Percentiles rank a stretch among this genome's conserved stretches.
phyloP scores from a whole-genome alignment of 2,329 filamentous ascomycete genomes.

The Hymenoscyphus fructigenus region DNA sequence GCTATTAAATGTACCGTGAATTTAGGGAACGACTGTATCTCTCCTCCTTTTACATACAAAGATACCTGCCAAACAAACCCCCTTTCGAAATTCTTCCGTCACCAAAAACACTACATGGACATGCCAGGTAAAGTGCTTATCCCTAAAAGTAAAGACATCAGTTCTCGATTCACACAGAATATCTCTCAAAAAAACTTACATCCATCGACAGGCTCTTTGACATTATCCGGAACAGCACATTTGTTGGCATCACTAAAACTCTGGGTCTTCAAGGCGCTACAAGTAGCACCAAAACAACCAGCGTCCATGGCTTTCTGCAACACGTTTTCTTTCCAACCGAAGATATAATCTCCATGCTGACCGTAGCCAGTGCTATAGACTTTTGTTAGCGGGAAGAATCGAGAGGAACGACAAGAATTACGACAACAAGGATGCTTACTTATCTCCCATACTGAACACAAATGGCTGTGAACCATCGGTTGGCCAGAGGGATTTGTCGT shows the following conservation, averaged over 20 bases:
- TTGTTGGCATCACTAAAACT: conserved; percentile 45
- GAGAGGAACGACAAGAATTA: neutral
- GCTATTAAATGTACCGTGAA: too few species aligned
- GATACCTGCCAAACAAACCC: too few species aligned
- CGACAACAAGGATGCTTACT: conserved; percentile 13
- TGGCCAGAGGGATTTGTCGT: conserved; percentile 45
- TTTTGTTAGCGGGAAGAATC: neutral
- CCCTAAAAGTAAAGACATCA: neutral
- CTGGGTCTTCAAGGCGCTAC: conserved; percentile 45
- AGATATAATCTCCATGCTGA: conserved; percentile 52
- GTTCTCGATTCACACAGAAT: neutral
- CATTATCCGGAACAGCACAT: conserved; percentile 47
- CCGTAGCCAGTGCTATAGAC: conserved; percentile 42
- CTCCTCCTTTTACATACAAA: neutral
- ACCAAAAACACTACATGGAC: neutral
- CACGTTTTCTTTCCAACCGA: conserved; percentile 49
- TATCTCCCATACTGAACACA: conserved; percentile 44
- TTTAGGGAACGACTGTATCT: too few species aligned
- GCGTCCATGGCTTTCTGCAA: conserved; percentile 51
- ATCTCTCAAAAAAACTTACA: conserved; percentile 40
- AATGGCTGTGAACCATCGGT: conserved; percentile 45
- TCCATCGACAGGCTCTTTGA: conserved; percentile 49
- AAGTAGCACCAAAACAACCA: conserved; percentile 46
- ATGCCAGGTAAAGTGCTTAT: neutral
- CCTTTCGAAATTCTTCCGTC: neutral